Base-by-base conservation (phyloP, 2,329 filamentous ascomycete genomes). In the Colletotrichum sp. region DNA sequence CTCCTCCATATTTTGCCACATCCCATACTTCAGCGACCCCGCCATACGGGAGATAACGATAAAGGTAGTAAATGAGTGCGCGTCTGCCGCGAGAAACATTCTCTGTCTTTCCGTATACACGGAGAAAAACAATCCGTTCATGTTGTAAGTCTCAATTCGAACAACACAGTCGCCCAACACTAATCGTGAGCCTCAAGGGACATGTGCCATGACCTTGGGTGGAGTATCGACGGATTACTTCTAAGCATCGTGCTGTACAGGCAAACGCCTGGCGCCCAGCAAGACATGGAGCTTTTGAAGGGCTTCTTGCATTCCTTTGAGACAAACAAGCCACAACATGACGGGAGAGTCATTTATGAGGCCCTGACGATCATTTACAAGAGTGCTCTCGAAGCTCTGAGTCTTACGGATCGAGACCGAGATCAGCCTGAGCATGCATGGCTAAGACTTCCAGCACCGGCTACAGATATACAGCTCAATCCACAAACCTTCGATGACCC, bases 281-380 rank as follows among this genome's bases (percentile, higher is more conserved):
- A 21, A 13, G 43, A 52, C n/a, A 5, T 13, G 43, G 43, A 21
- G n/a, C 43, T 52, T 0, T 52, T 21, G 43, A 21, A 52, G 6
- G 0, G 1, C 4, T 13, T 21, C 4, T 0, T 21, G 6, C 0
- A 1, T 3, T 52, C n/a, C 0, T 52, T 52, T 24, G n/a, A 52
- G 43, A 4, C 43, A 21, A 21, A 21, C 6, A 24, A 52, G 43
- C 43, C 43, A 13, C 0, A 13, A 13, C 3, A 21, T 52, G 43
- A 52, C 0, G n/a, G n/a, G 5, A 52, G 1, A 0, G n/a, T 52
- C 0, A 0, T 52, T 52, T 2, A 52, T 52, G 43, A 52, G 5
- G 43, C n/a, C 0, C 0, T 52, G 43, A 24, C 10, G 0, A 21
- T 52, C 43, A 52, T 52, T 12, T 13, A 52, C 43, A 52, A 52